Conservation (phyloP, 2,329 filamentous ascomycete species). For the Microsporum ferrugineum region DNA sequence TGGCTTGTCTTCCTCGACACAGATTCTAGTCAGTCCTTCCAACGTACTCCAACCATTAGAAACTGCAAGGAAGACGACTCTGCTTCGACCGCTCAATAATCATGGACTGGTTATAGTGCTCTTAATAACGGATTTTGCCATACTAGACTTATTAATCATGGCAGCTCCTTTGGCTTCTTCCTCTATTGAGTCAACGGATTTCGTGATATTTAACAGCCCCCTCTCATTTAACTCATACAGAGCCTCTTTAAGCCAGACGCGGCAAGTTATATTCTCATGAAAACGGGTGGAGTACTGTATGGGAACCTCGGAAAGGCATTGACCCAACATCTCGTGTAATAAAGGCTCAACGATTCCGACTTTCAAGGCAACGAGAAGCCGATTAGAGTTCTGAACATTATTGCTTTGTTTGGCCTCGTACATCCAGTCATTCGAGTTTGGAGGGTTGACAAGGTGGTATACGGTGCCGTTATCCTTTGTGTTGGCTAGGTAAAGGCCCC, state of each 20-base stretch:
- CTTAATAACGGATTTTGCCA: no score
- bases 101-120: no score
- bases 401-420: conserved; percentile 12
- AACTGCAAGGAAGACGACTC: no score
- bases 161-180: no score
- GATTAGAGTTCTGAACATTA: conserved; percentile 5
- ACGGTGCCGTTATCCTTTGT: conserved; percentile 9
- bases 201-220: conserved; percentile 16
- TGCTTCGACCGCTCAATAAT: no score
- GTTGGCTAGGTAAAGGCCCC: conserved; percentile 18
- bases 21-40: no score
- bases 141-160: no score
- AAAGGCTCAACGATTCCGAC: conserved; percentile 13
- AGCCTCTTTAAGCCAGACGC: conserved; percentile 20
- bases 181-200: conserved; percentile 13
- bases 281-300: conserved; percentile 15
- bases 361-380: conserved; percentile 16
- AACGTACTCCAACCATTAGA: no score
- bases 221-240: conserved; percentile 19
- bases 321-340: neutral
- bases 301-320: conserved; percentile 12
- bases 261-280: conserved; percentile 15
- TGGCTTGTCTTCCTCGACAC: no score
- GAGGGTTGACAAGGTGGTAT: conserved; percentile 16
- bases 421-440: conserved; percentile 12